phyloP scores from a whole-genome alignment of 208 protist genomes.

The Porcisia hertigi region DNA sequence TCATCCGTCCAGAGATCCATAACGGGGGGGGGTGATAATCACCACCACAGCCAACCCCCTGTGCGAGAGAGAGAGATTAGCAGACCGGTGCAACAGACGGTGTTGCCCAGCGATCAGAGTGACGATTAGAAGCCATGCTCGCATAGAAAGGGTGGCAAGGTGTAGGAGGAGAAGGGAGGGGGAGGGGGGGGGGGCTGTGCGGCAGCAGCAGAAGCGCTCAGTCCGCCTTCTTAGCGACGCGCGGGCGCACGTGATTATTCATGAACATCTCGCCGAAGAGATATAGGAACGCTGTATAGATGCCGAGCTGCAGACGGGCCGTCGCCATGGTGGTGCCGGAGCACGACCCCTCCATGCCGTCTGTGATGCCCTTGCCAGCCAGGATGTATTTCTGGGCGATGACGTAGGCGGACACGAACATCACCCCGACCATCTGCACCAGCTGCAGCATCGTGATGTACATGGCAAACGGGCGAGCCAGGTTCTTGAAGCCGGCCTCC shows the following conservation, averaged over 20 bases:
- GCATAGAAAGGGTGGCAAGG: neutral
- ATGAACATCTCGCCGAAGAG: conserved; percentile 94
- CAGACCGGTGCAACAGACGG: neutral
- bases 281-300: conserved; percentile 91
- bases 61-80: neutral
- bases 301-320: conserved; percentile 58
- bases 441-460: conserved; percentile 91
- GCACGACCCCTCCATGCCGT: conserved; percentile 20
- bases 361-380: conserved; percentile 22
- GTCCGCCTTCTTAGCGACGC: conserved; percentile 34
- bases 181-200: too few relatives aligned
- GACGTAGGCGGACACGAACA: conserved; percentile 67
- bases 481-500: conserved; percentile 63
- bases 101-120: neutral
- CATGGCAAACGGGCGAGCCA: conserved; percentile 78
- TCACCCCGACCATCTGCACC: conserved; percentile 92
- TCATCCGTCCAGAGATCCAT: neutral
- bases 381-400: conserved; percentile 41
- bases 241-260: conserved; percentile 70
- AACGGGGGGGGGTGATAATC: neutral
- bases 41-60: neutral
- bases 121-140: neutral
- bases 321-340: conserved; percentile 38
- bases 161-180: too few relatives aligned
- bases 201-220: neutral